Percentiles rank a stretch among this genome's conserved stretches.
phyloP scores from a whole-genome alignment of 139 green algal species.

The Closterium sp. region DNA sequence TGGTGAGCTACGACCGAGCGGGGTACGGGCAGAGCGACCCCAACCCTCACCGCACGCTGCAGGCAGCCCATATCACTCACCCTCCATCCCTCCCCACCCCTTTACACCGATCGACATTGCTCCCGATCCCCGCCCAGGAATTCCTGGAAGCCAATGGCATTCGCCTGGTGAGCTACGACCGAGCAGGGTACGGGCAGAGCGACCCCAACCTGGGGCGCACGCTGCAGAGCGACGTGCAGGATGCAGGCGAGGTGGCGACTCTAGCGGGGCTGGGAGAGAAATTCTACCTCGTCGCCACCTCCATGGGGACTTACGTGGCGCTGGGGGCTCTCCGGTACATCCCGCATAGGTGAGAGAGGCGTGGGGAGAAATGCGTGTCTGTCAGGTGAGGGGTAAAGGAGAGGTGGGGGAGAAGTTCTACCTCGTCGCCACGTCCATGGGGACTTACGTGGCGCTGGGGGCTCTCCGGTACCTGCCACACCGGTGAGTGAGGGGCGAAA shows the following conservation, averaged over 20 bases:
- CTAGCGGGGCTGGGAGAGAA: conserved; percentile 2
- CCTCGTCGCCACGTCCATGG: conserved; percentile 24
- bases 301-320: conserved; percentile 16
- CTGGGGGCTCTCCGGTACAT: conserved; percentile 28
- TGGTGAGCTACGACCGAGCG: too few relatives aligned
- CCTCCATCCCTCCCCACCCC: not conserved
- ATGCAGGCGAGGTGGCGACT: conserved; percentile 27
- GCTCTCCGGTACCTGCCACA: conserved; percentile 25
- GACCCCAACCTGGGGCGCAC: conserved; percentile 28
- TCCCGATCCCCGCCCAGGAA: too few relatives aligned
- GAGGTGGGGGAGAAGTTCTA: conserved; percentile 25
- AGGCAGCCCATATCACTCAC: too few relatives aligned
- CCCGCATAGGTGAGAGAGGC: not conserved
- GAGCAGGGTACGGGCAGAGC: conserved; percentile 41
- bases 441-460: not conserved
- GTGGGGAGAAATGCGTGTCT: too few relatives aligned
- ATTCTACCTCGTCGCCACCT: conserved; percentile 34
- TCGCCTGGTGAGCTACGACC: conserved; percentile 38
- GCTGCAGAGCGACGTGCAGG: conserved; percentile 13
- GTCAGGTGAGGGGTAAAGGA: too few relatives aligned
- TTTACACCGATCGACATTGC: too few relatives aligned
- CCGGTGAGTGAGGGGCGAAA: not conserved
- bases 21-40: too few relatives aligned
- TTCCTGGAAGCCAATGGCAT: conserved; percentile 18
- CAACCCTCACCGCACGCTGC: not conserved